These are phyloP conservation scores for Barnettozyma wickerhamii DNA, from an alignment of 805 yeast species.

Conservation along the genomic window DNA sequence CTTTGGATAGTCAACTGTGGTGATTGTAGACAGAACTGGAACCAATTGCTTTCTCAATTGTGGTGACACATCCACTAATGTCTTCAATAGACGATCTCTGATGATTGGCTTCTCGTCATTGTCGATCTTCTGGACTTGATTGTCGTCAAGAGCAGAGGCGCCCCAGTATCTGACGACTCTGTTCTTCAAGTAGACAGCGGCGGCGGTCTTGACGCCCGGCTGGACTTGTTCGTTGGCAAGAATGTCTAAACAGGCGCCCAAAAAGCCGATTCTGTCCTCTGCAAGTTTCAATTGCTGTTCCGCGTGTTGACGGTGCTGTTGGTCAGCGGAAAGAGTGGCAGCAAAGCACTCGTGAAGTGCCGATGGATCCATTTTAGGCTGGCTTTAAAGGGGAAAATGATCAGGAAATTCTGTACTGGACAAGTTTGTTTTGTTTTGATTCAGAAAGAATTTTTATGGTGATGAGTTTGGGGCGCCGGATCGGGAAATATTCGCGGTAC, in stretches of 20 bases:
- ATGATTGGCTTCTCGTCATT: slow-evolving; percentile 72
- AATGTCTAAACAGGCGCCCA: slow-evolving; percentile 79
- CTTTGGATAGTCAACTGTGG: slow-evolving; percentile 45
- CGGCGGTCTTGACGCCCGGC: slow-evolving; percentile 55
- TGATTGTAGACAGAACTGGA: slow-evolving; percentile 51
- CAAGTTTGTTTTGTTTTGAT: too few relatives aligned
- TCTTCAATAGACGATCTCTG: slow-evolving; percentile 61
- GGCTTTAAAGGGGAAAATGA: too few relatives aligned
- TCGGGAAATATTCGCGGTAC: too few relatives aligned
- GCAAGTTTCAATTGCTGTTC: slow-evolving; percentile 62
- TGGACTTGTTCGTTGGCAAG: slow-evolving; percentile 49
- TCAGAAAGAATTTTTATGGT: too few relatives aligned
- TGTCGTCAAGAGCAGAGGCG: slow-evolving; percentile 24
- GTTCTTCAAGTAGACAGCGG: slow-evolving; percentile 83
- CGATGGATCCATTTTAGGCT: slow-evolving; percentile 55
- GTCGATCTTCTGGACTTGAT: slow-evolving; percentile 39
- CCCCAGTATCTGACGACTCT: slow-evolving; percentile 63
- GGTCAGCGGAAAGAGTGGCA: slow-evolving; percentile 71
- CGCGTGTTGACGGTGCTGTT: slow-evolving; percentile 56
- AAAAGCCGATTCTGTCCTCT: slow-evolving; percentile 61
- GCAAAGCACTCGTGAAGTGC: slow-evolving; percentile 70
- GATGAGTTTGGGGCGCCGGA: too few relatives aligned
- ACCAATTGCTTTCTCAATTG: slow-evolving; percentile 38
- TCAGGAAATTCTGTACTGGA: background rate
- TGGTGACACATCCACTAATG: slow-evolving; percentile 48